phyloP scores from a whole-genome alignment of 1,139 yeast species.

The Scheffersomyces quercinus region DNA sequence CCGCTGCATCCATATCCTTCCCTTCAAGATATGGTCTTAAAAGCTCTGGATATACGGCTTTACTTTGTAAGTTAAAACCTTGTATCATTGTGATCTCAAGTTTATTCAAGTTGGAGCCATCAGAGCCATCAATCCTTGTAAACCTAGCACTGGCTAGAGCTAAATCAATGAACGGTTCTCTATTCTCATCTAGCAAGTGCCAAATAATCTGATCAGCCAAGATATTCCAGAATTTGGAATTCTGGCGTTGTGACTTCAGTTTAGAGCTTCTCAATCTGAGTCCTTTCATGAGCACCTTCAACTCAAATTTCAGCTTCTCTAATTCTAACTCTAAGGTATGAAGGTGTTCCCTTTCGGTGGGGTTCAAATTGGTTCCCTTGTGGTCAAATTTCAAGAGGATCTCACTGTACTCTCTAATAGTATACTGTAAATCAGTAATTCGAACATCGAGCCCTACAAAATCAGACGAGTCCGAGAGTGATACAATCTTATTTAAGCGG shows the following conservation, averaged over 20 bases:
- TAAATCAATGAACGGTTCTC: conserved; percentile 71
- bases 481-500: conserved; percentile 61
- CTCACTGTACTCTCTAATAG: conserved; percentile 43
- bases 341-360: conserved; percentile 29
- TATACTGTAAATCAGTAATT: conserved; percentile 56
- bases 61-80: conserved; percentile 65
- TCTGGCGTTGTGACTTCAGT: conserved; percentile 30
- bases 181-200: conserved; percentile 63
- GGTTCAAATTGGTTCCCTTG: conserved; percentile 23
- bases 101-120: conserved; percentile 59
- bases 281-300: conserved; percentile 68
- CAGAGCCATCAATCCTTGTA: conserved; percentile 55
- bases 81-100: conserved; percentile 65
- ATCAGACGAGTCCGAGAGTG: conserved; percentile 70
- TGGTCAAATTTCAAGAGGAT: conserved; percentile 49
- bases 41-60: conserved; percentile 69
- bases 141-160: conserved; percentile 65
- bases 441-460: conserved; percentile 53
- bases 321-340: conserved; percentile 55
- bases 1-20: conserved; percentile 4
- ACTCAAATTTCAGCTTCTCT: conserved; percentile 56
- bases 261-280: conserved; percentile 51
- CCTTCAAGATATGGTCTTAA: conserved; percentile 51
- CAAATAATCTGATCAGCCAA: conserved; percentile 65
- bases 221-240: conserved; percentile 37